These are phyloP conservation scores for Pelargonium fulgidum DNA, from an alignment of 441 rosid genomes.

Conservation along the genomic window DNA sequence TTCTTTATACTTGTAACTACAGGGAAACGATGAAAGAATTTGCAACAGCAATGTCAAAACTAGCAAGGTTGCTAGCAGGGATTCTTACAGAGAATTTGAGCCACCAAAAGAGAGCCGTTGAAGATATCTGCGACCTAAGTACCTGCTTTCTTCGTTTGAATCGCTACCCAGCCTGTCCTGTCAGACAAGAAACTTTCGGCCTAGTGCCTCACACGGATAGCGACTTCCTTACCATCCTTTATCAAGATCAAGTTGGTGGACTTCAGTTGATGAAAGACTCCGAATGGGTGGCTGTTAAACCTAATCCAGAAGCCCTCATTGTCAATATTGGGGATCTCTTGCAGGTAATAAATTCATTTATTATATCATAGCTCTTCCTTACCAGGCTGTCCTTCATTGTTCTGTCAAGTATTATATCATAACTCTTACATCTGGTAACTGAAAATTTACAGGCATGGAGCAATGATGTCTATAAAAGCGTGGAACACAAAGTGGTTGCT, in stretches of 20 bases:
- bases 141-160: conserved; percentile 61
- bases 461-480: conserved; percentile 56
- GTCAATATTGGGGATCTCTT: conserved; percentile 68
- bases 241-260: conserved; percentile 65
- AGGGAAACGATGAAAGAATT: conserved; percentile 47
- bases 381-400: neutral
- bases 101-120: conserved; percentile 21
- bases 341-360: conserved; percentile 30
- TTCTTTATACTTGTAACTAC: neutral
- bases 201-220: conserved; percentile 68
- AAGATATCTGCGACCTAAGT: conserved; percentile 36
- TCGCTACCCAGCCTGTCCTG: conserved; percentile 52
- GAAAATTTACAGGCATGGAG: conserved; percentile 52
- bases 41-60: conserved; percentile 45
- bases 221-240: conserved; percentile 55
- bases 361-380: neutral
- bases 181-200: conserved; percentile 38
- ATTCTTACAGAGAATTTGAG: conserved; percentile 42
- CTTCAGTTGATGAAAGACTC: conserved; percentile 64
- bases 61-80: conserved; percentile 45
- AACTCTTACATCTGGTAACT: neutral
- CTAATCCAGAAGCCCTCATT: conserved; percentile 53
- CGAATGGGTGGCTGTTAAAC: conserved; percentile 56
- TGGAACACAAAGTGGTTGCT: conserved; percentile 52
- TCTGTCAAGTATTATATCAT: neutral